Conservation (phyloP, 768 basidiomycete genomes). For the Kwoniella europaea region DNA sequence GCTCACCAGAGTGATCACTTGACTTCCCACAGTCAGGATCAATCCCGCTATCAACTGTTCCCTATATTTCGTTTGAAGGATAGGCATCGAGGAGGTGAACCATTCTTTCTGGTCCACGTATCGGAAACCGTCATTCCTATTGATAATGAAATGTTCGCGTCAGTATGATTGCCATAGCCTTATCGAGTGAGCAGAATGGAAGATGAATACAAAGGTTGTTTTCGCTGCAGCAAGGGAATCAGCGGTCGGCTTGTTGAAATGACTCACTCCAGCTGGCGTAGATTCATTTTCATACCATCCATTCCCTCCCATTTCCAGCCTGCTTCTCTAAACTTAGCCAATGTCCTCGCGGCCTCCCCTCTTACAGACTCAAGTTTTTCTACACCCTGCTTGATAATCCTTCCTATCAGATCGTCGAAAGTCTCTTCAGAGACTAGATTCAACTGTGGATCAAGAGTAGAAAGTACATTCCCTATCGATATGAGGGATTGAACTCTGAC, state of each 20-base stretch:
- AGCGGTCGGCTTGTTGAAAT: background rate
- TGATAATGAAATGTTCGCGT: background rate
- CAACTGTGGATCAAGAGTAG: background rate
- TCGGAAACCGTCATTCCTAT: slow-evolving; percentile 33
- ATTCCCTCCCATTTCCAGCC: slow-evolving; percentile 22
- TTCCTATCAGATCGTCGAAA: slow-evolving; percentile 57
- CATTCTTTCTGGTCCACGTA: slow-evolving; percentile 39
- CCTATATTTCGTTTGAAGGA: slow-evolving; percentile 32
- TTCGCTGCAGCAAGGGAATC: too few relatives aligned
- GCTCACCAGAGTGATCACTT: slow-evolving; percentile 82
- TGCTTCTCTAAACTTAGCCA: slow-evolving; percentile 13
- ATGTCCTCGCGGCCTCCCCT: slow-evolving; percentile 66
- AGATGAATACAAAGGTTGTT: too few relatives aligned
- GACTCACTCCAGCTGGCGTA: slow-evolving; percentile 27
- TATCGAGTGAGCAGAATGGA: too few relatives aligned
- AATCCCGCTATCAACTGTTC: slow-evolving; percentile 64
- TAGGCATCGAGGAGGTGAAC: slow-evolving; percentile 35
- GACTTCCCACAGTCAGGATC: slow-evolving; percentile 78
- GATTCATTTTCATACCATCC: slow-evolving; percentile 7
- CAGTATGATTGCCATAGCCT: too few relatives aligned
- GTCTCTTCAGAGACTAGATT: slow-evolving; percentile 7
- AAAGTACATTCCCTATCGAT: slow-evolving; percentile 61
- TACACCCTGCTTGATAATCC: slow-evolving; percentile 83
- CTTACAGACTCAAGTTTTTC: slow-evolving; percentile 91
- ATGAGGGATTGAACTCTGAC: slow-evolving; percentile 77